phyloP scores from a whole-genome alignment of 2,329 filamentous ascomycete genomes.

The Leptographium wingfieldii region DNA sequence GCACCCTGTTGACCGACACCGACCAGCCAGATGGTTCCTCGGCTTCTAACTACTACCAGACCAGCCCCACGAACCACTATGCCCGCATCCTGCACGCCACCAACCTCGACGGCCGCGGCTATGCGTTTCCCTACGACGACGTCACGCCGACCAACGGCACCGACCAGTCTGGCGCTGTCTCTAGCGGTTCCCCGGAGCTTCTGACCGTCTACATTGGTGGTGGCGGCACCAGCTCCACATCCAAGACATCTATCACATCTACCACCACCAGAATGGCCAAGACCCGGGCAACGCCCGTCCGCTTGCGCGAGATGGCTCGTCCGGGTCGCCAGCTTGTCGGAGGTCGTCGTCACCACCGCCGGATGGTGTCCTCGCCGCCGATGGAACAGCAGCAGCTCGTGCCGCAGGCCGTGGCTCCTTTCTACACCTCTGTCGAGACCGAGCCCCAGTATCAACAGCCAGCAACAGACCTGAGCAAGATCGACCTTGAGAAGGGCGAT shows the following conservation, averaged over 20 bases:
- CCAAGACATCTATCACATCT: too few relatives aligned
- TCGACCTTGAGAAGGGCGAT: slow-evolving; percentile 6
- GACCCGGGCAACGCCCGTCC: slow-evolving; percentile 6
- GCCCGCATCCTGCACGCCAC: slow-evolving; percentile 49
- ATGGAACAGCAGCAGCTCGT: neutral
- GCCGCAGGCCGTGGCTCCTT: slow-evolving; percentile 1
- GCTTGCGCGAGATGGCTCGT: slow-evolving; percentile 10
- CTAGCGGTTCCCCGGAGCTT: slow-evolving; percentile 39
- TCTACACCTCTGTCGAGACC: neutral
- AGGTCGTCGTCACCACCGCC: slow-evolving; percentile 5
- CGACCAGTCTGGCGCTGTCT: slow-evolving; percentile 52
- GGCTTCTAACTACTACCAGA: slow-evolving; percentile 42
- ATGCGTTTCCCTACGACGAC: slow-evolving; percentile 63
- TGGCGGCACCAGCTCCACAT: neutral
- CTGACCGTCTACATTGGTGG: slow-evolving; percentile 13
- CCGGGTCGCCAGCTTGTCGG: slow-evolving; percentile 11
- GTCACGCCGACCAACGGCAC: slow-evolving; percentile 40
- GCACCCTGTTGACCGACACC: slow-evolving; percentile 46
- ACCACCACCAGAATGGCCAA: neutral
- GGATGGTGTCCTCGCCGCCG: slow-evolving; percentile 2
- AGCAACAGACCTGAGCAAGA: neutral
- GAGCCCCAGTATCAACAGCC: neutral
- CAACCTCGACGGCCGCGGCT: slow-evolving; percentile 47
- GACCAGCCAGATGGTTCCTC: slow-evolving; percentile 37
- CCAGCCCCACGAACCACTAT: slow-evolving; percentile 52